Evolutionary conservation across 352 stramenopile genomes (phyloP).

Genomic region (Globisporangium yorkense): DNA sequence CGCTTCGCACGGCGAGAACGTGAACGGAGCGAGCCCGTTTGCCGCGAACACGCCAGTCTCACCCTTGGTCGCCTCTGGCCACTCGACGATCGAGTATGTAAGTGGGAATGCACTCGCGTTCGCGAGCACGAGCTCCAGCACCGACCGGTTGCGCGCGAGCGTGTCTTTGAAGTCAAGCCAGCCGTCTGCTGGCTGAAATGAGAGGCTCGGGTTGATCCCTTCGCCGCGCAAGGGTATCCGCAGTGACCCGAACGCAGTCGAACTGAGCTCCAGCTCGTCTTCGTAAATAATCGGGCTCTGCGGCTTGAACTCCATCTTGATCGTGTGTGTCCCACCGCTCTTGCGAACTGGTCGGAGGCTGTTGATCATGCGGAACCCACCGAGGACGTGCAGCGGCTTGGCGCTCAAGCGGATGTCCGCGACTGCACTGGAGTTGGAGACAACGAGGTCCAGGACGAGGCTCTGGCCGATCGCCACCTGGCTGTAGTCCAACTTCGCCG

Average conservation of each 20-base stretch:
- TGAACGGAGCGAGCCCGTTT: slow-evolving; percentile 43
- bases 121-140: slow-evolving; percentile 39
- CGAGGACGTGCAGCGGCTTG: slow-evolving; percentile 69
- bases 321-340: slow-evolving; percentile 15
- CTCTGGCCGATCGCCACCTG: slow-evolving; percentile 83
- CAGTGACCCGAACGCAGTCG: slow-evolving; percentile 21
- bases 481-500: slow-evolving; percentile 62
- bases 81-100: slow-evolving; percentile 33
- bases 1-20: slow-evolving; percentile 51
- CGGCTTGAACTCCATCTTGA: slow-evolving; percentile 71
- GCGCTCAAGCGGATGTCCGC: slow-evolving; percentile 33
- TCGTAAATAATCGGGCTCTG: slow-evolving; percentile 44
- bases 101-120: slow-evolving; percentile 72
- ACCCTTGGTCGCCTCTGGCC: neutral
- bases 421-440: slow-evolving; percentile 41
- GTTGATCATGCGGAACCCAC: slow-evolving; percentile 80
- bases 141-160: slow-evolving; percentile 39
- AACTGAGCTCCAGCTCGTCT: slow-evolving; percentile 64
- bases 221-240: slow-evolving; percentile 43
- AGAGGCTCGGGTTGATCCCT: slow-evolving; percentile 76
- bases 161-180: slow-evolving; percentile 65
- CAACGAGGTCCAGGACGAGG: slow-evolving; percentile 40
- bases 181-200: slow-evolving; percentile 54
- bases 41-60: slow-evolving; percentile 6
- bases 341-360: slow-evolving; percentile 37